These are phyloP conservation scores for Paramecium sonneborni DNA, from an alignment of 73 alveolate species.

Conservation along the genomic window DNA sequence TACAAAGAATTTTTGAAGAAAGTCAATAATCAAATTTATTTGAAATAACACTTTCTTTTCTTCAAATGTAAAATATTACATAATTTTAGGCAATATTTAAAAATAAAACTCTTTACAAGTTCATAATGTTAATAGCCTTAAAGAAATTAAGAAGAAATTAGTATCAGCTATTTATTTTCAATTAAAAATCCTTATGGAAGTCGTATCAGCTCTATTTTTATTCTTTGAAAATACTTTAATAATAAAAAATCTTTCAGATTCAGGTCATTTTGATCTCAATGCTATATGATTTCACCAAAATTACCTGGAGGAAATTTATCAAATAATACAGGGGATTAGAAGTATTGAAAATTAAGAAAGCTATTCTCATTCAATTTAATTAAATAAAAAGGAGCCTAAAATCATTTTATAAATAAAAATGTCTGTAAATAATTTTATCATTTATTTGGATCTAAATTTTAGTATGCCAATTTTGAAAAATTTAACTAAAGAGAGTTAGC, in stretches of 20 bases:
- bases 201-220: too few relatives aligned
- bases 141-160: too few relatives aligned
- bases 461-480: background rate
- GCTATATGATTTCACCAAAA: background rate
- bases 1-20: too few relatives aligned
- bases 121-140: too few relatives aligned
- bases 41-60: too few relatives aligned
- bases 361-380: background rate
- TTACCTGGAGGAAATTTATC: background rate
- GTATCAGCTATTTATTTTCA: too few relatives aligned
- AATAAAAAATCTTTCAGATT: background rate
- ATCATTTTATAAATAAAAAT: background rate
- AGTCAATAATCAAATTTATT: too few relatives aligned
- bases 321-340: background rate
- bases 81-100: too few relatives aligned
- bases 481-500: background rate
- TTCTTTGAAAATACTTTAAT: too few relatives aligned
- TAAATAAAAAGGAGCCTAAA: constrained; percentile 26
- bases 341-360: background rate
- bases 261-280: background rate
- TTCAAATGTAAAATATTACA: too few relatives aligned
- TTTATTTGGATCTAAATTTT: background rate
- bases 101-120: too few relatives aligned
- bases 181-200: too few relatives aligned
- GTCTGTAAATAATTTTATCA: background rate